Base-by-base conservation (phyloP, 2,329 filamentous ascomycete species). In the Hortaea sp. region DNA sequence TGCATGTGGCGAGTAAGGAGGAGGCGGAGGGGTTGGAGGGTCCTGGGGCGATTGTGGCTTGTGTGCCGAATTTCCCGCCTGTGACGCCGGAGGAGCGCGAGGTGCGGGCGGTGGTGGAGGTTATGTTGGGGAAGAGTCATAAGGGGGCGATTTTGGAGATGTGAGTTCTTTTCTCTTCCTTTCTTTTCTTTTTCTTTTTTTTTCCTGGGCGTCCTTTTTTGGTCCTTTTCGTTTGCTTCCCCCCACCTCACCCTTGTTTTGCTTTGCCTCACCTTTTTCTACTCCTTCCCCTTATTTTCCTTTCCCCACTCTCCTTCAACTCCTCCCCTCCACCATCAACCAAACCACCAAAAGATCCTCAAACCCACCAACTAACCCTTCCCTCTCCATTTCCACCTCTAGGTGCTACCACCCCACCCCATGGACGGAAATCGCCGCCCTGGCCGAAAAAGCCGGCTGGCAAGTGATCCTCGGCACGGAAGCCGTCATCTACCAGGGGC, bases 71-170 rank as follows among this genome's bases (percentile, higher is more conserved):
- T 64, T 81, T 85, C 54, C 72, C 80, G n/a, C 85, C 86, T 0
- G 71, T 71, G 56, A 83, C 79, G 0, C 64, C 70, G 1, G 75
- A 74, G 29, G 85, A 92, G 69, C 68, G 72, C 29, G 67, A 70
- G 38, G 78, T 82, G 4, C 69, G 85, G 1, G 62, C 65, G 1
- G 72, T 86, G 0, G 63, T 75, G 0, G 71, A 78, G 56, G 63
- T 68, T 3, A 74, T 77, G 43, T 49, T 77, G 31, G 53, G 53
- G 28, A 72, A 71, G 45, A 59, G 69, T 29, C 66, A 75, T 50
- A 82, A 83, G 64, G 84, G 83, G 5, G 79, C 79, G 5, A 77
- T 89, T 47, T 63, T 89, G 49, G 85, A 89, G 64, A 89, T 90
- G 85, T 35, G 32, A 35, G 32, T 35, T 35, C 3, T 35, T n/a